Percentiles rank a stretch among this genome's conserved stretches.
phyloP scores from a whole-genome alignment of 108 stramenopile species.

The Nannochloropsis gaditana region DNA sequence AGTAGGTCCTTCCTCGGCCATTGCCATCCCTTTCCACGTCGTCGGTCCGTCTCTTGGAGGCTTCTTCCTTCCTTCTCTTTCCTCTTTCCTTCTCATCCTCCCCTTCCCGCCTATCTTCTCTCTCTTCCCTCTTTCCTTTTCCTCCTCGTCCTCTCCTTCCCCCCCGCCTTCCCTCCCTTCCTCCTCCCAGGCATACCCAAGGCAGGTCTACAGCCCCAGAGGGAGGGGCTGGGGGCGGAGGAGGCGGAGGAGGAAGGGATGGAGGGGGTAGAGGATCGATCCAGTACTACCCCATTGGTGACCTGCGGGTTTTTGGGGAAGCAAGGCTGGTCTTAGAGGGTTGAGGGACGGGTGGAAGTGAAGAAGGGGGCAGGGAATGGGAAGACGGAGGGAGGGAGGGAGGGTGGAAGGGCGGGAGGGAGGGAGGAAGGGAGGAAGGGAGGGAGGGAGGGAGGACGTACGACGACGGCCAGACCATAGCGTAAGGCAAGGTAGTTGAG shows the following conservation, averaged over 20 bases:
- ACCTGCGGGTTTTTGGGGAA: not conserved
- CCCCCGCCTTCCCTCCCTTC: not conserved
- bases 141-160: not conserved
- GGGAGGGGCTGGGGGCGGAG: not conserved
- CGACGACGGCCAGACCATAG: not conserved
- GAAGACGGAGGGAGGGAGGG: not conserved
- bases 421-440: not conserved
- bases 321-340: not conserved
- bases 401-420: not conserved
- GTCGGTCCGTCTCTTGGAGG: too few relatives aligned
- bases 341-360: not conserved
- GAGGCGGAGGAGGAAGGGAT: not conserved
- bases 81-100: not conserved
- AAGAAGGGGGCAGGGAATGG: not conserved
- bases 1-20: not conserved
- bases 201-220: not conserved
- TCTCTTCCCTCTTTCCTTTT: not conserved
- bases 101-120: not conserved
- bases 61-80: not conserved
- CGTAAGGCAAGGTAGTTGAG: not conserved
- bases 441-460: not conserved
- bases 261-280: not conserved
- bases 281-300: not conserved
- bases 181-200: not conserved
- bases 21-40: not conserved